phyloP scores from a whole-genome alignment of 495 filamentous ascomycete genomes.

The Polyplosphaeria fusca region DNA sequence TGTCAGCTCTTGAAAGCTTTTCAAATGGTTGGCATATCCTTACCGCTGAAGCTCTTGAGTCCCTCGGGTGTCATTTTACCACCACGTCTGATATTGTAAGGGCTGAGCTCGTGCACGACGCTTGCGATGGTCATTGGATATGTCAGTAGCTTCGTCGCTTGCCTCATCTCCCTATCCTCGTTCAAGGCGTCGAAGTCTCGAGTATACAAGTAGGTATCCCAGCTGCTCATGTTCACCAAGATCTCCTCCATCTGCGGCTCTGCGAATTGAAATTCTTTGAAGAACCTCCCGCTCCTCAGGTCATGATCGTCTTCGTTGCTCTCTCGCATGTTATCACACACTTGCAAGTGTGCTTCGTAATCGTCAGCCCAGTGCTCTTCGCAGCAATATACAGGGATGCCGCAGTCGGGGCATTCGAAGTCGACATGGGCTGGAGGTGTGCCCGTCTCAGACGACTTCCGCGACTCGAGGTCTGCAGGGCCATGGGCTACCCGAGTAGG shows the following conservation, averaged over 20 bases:
- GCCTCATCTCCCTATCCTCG: slow-evolving; percentile 77
- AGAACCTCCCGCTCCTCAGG: slow-evolving; percentile 80
- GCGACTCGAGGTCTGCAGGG: slow-evolving; percentile 60
- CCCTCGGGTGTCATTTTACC: slow-evolving; percentile 81
- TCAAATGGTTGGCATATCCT: slow-evolving; percentile 32
- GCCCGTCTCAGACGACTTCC: slow-evolving; percentile 50
- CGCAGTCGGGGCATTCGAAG: slow-evolving; percentile 96
- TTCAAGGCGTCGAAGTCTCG: slow-evolving; percentile 86
- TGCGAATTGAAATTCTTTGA: slow-evolving; percentile 91
- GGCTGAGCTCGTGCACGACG: slow-evolving; percentile 88
- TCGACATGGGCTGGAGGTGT: slow-evolving; percentile 71
- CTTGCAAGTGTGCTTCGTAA: slow-evolving; percentile 84
- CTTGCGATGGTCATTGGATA: slow-evolving; percentile 91
- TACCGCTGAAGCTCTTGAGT: slow-evolving; percentile 87
- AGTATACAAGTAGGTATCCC: slow-evolving; percentile 93
- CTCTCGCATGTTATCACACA: slow-evolving; percentile 85
- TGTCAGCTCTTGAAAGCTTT: neutral
- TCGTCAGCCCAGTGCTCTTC: slow-evolving; percentile 93
- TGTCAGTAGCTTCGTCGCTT: slow-evolving; percentile 87
- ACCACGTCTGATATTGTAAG: slow-evolving; percentile 71
- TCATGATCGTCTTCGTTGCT: slow-evolving; percentile 99
- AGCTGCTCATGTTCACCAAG: slow-evolving; percentile 94
- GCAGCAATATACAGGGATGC: slow-evolving; percentile 87
- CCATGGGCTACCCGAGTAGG: slow-evolving; percentile 59
- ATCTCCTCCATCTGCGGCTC: slow-evolving; percentile 85